These are phyloP conservation scores for Aureobasidium vineae DNA, from an alignment of 2,329 filamentous ascomycete species.

Conservation along the genomic window DNA sequence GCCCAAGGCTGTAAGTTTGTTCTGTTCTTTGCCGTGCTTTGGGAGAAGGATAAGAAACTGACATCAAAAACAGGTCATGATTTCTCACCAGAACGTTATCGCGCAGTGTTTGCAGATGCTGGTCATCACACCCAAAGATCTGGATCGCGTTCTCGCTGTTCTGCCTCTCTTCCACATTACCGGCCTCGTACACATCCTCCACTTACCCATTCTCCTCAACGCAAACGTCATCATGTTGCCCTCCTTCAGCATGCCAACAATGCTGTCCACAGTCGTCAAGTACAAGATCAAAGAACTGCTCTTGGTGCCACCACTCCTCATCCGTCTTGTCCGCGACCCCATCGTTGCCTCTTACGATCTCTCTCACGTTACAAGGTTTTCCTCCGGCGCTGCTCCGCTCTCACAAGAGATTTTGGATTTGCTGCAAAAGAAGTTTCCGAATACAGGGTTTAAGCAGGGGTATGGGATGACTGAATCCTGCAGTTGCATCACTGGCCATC, in stretches of 20 bases:
- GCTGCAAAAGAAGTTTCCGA: slow-evolving; percentile 57
- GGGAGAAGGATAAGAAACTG: too few relatives aligned
- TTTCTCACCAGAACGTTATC: slow-evolving; percentile 54
- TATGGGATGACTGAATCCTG: slow-evolving; percentile 69
- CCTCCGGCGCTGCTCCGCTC: slow-evolving; percentile 63
- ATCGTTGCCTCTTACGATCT: slow-evolving; percentile 58
- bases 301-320: slow-evolving; percentile 61
- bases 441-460: slow-evolving; percentile 62
- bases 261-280: slow-evolving; percentile 54
- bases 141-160: slow-evolving; percentile 56
- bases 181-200: slow-evolving; percentile 61
- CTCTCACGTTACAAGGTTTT: slow-evolving; percentile 55
- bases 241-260: slow-evolving; percentile 59
- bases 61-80: slow-evolving; percentile 46
- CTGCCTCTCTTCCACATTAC: slow-evolving; percentile 64
- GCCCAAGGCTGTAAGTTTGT: slow-evolving; percentile 49
- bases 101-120: slow-evolving; percentile 61
- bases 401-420: slow-evolving; percentile 57
- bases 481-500: slow-evolving; percentile 61
- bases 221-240: slow-evolving; percentile 66
- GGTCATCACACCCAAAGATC: slow-evolving; percentile 51
- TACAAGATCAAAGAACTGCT: slow-evolving; percentile 57
- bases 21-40: too few relatives aligned
- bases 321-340: slow-evolving; percentile 59
- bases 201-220: slow-evolving; percentile 62